Conservation (phyloP, 1,284 basidiomycete genomes). For the Lentinula novae-zelandiae region DNA sequence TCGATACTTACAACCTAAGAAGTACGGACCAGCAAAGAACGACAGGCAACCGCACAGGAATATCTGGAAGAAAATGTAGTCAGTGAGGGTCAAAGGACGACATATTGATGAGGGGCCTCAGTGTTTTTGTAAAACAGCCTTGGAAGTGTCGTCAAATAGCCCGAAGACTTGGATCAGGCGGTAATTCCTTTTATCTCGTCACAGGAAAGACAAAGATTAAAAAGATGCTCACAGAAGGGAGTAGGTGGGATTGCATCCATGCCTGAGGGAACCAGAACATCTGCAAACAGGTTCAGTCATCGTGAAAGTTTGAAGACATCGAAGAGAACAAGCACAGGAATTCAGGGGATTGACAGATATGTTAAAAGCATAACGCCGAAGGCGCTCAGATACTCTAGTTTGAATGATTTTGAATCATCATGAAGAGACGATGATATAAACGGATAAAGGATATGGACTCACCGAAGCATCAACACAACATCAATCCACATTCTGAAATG, state of each 20-base stretch:
- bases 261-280: not conserved
- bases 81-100: too few species aligned
- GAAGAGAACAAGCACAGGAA: slow-evolving; percentile 13
- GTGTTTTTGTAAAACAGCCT: slow-evolving; percentile 68
- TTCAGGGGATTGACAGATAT: slow-evolving; percentile 68
- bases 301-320: not conserved
- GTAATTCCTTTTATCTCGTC: slow-evolving; percentile 74
- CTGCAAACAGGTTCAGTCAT: not conserved
- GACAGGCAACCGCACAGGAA: too few species aligned
- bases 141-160: slow-evolving; percentile 63
- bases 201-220: slow-evolving; percentile 18
- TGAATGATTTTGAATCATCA: slow-evolving; percentile 69
- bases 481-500: too few species aligned
- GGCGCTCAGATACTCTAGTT: slow-evolving; percentile 88
- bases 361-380: slow-evolving; percentile 60
- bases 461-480: slow-evolving; percentile 9
- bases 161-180: slow-evolving; percentile 55
- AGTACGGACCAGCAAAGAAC: too few species aligned
- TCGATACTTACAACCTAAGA: slow-evolving; percentile 6
- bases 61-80: not conserved
- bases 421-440: slow-evolving; percentile 19
- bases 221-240: slow-evolving; percentile 2
- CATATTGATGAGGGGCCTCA: slow-evolving; percentile 29
- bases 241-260: not conserved
- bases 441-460: slow-evolving; percentile 7